Base-by-base conservation (phyloP, 306 rosid species). In the Adenanthera pavonina region DNA sequence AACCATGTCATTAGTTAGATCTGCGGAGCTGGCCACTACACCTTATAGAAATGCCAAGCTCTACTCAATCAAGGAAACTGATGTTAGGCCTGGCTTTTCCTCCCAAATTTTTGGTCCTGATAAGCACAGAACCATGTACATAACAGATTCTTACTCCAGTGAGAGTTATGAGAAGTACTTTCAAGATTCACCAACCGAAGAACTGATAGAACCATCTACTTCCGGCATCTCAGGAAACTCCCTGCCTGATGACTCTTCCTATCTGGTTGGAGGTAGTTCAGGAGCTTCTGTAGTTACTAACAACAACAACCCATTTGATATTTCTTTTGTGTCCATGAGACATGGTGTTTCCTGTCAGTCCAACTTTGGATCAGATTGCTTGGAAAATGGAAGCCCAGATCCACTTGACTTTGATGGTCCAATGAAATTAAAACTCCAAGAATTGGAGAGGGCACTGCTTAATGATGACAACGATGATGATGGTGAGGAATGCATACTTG, bases 101-200 rank as follows among this genome's bases (percentile, higher is more conserved):
- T 54, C 92, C 33, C 93, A 91, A 82, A 81, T 59, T 38, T 85
- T 79, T 77, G 79, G 81, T 43, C 77, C 91, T 14, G 92, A 89
- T 35, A 84, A 86, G 89, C 85, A 83, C 30, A 86, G 85, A 82
- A 83, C 78, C 74, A 47, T 81, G 81, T 81, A 78, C 54, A 84
- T 67, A 57, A 77, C 92, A 75, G 94, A 95, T 85, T 82, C 95
- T 72, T 87, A 82, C 87, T 65, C 85, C 83, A 66, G 83, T 15
- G 88, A 95, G 92, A 91, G 92, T 77, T 92, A 89, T n/a, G 93
- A 88, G 80, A 94, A 94, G 88, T 86, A 94, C 82, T 93, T 93
- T 74, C 87, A 70, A 13, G 97, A 92, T 81, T 93, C 94, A 59
- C 93, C 93, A 15, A 78, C 81, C 1, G 94, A 93, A 77, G 98